These are phyloP conservation scores for Gossypium davidsonii DNA, from an alignment of 441 rosid genomes.

Conservation along the genomic window DNA sequence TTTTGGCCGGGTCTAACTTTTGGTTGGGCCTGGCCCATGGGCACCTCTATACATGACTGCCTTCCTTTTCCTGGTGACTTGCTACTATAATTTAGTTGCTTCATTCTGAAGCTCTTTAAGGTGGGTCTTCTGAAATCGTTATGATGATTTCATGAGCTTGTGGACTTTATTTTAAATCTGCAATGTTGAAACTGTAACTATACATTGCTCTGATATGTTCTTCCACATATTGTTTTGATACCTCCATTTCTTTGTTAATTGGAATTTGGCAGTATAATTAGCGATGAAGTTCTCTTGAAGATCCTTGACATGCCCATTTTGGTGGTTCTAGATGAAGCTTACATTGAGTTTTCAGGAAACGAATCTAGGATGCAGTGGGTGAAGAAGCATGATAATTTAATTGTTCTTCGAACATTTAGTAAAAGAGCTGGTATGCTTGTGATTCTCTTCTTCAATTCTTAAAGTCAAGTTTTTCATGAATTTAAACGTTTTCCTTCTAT, in stretches of 20 bases:
- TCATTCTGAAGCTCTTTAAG: background rate
- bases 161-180: background rate
- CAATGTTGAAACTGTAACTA: background rate
- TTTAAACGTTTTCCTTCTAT: background rate
- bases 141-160: background rate
- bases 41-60: background rate
- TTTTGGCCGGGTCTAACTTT: too few relatives aligned
- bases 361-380: conserved; percentile 93
- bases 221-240: background rate
- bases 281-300: conserved; percentile 71
- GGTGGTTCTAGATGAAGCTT: conserved; percentile 95
- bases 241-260: background rate
- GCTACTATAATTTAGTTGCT: background rate
- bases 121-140: background rate
- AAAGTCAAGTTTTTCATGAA: conserved; percentile 5
- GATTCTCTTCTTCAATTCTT: background rate
- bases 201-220: background rate
- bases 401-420: conserved; percentile 92
- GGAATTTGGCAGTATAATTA: conserved; percentile 48
- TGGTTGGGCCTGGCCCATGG: too few relatives aligned
- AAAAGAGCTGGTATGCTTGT: conserved; percentile 77
- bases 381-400: conserved; percentile 78
- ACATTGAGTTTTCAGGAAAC: conserved; percentile 76
- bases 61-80: background rate
- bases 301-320: conserved; percentile 76